These are phyloP conservation scores for Durusdinium trenchii DNA, from an alignment of 73 alveolate species.

Conservation along the genomic window DNA sequence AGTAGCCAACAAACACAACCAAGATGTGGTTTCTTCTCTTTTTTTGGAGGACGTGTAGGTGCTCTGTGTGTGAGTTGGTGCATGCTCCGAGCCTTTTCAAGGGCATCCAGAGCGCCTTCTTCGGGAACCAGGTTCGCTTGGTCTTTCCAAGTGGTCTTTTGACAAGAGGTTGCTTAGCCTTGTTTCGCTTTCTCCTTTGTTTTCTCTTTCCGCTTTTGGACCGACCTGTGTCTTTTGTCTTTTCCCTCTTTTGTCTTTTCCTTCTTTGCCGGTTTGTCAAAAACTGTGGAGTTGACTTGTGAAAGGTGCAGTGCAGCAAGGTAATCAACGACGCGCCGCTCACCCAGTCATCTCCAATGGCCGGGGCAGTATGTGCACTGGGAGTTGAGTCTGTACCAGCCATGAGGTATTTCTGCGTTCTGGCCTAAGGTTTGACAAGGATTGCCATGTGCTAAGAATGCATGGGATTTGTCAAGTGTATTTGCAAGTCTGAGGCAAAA, in stretches of 20 bases:
- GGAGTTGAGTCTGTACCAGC: neutral
- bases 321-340: constrained; percentile 20
- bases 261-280: neutral
- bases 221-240: neutral
- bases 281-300: neutral
- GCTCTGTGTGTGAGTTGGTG: no score
- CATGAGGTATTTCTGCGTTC: constrained; percentile 24
- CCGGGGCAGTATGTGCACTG: neutral
- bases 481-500: neutral
- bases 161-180: no score
- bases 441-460: neutral
- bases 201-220: neutral
- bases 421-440: neutral
- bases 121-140: no score
- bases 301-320: constrained; percentile 4
- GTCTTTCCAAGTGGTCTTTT: no score
- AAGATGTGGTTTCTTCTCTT: no score
- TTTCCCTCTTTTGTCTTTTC: neutral
- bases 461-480: neutral
- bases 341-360: neutral
- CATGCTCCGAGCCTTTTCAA: no score
- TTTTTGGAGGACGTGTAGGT: no score
- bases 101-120: no score
- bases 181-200: no score
- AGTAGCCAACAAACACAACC: no score